Base-by-base conservation (phyloP, 352 stramenopile genomes). In the Globisporangium iwayamae region DNA sequence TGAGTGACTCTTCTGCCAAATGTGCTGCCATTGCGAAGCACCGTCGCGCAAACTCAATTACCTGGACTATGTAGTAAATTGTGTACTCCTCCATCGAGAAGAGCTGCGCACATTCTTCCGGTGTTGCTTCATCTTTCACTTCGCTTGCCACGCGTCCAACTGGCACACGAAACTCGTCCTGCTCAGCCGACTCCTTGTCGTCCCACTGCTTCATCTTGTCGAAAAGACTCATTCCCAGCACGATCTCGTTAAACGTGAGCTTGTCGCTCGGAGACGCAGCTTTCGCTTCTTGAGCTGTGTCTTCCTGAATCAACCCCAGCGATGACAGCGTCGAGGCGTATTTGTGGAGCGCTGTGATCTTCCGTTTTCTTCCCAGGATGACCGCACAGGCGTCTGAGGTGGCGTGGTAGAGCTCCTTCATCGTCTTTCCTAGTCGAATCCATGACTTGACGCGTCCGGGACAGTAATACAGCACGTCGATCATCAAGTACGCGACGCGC, bases 351-450 rank as follows among this genome's bases (percentile, higher is more conserved):
- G 78, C 77, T 58, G 62, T 59, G 28, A 78, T 68, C 51, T 73
- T 76, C 20, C 64, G 48, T n/a, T 86, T 71, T 18, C 75, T 68
- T 14, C 76, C 78, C 14, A 92, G 63, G 0, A 89, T 28, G 7
- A 82, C 71, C 0, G 75, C 73, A 60, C 83, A 87, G 3, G 81
- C 81, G 50, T 93, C 83, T 2, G 79, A 90, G 3, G 74, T 66
- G 36, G 79, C 71, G 41, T 91, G 79, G 60, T 89, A 90, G 9
- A 90, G 60, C 58, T 89, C 79, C 45, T 91, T 90, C 65, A 86
- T 83, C 9, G 80, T 84, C 43, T 85, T 78, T 22, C 80, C 81
- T 5, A 93, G 67, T 4, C 78, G 75, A 60, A 87, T 56, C 83
- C 83, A 93, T 2, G 83, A 90, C 62, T 85, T 74, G 46, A 89